Evolutionary conservation across 129 eudicot genomes (phyloP), one percentile per base, ranked within the genome.

Genomic region (Pulicaria dysenterica): DNA sequence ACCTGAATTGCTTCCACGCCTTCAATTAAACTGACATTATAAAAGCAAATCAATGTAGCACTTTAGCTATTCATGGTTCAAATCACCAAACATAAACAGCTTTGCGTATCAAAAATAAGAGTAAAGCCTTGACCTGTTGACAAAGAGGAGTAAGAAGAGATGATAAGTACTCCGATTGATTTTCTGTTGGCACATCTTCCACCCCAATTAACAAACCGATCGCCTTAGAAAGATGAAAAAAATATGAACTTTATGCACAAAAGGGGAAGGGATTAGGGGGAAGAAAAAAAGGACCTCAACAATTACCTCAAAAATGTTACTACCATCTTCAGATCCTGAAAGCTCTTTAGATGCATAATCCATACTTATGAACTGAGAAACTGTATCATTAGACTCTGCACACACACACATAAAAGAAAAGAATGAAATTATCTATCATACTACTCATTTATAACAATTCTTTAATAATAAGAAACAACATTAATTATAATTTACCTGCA

Each of bases 191-290:
- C 70, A 95, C 97, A 42, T 95, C 99, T 84, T 95, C 99, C 97
- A 90, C 90, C 61, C 99, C 99, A 72, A 95, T 95, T 71, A 95
- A 75, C 78, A 95, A 84, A 44, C 99, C 99, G 70, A 95, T 95
- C 15, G 97, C 99, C 98, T 93, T 71, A 67, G 5, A 4, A 34
- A 14, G 12, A 16, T 65, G 65, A 53, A 19, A 17, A 58, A 16
- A 37, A n/a, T 10, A 53, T 7, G 59, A 64, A 43, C 40, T 24
- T 24, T 24, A 24, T 24, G 31, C 31, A 24, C 31, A 24, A 24
- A 24, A 24, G 31, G 31, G 31, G 31, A 24, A 2, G 31, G n/a
- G n/a, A n/a, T n/a, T n/a, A n/a, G n/a, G n/a, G 31, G 24, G 5
- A 44, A 50, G 51, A n/a, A 19, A 2, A 53, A 13, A 13, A 5